These are phyloP conservation scores for Neofusicoccum sp. DNA, from an alignment of 2,329 filamentous ascomycete species.

Conservation along the genomic window DNA sequence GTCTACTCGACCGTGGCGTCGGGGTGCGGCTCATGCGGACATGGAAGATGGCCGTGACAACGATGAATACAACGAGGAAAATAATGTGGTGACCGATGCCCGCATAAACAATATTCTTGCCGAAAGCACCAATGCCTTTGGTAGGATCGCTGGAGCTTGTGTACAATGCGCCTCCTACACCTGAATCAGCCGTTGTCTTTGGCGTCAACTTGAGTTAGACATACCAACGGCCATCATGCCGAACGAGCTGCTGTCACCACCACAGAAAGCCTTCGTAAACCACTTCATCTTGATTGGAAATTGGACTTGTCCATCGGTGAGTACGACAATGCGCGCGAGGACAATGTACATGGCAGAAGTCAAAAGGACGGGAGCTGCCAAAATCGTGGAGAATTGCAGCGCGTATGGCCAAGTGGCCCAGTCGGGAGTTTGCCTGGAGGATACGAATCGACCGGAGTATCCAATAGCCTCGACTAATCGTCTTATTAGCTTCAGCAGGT, in stretches of 20 bases:
- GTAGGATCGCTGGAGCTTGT: background rate
- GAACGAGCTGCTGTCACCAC: background rate
- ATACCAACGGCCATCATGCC: background rate
- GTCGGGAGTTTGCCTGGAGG: background rate
- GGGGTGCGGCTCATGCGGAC: conserved; percentile 24
- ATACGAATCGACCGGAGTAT: background rate
- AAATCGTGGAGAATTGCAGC: background rate
- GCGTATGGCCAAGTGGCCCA: background rate
- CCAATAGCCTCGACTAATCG: background rate
- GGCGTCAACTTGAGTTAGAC: background rate
- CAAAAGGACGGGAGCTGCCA: background rate
- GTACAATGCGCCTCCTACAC: background rate
- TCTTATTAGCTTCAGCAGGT: background rate
- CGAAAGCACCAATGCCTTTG: background rate
- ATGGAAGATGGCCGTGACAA: conserved; percentile 31
- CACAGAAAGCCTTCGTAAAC: background rate
- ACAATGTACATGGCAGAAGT: background rate
- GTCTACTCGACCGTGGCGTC: conserved; percentile 3
- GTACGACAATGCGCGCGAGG: background rate
- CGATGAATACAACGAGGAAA: conserved; percentile 52
- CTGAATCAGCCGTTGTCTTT: too few relatives aligned
- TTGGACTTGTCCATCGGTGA: background rate
- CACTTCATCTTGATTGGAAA: background rate
- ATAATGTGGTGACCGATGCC: conserved; percentile 17
- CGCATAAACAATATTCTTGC: background rate